A percentile compares a stretch with the other conserved stretches of the same genome.
Conservation (phyloP, 352 stramenopile species). For the Thalassiosira mediterranea region DNA sequence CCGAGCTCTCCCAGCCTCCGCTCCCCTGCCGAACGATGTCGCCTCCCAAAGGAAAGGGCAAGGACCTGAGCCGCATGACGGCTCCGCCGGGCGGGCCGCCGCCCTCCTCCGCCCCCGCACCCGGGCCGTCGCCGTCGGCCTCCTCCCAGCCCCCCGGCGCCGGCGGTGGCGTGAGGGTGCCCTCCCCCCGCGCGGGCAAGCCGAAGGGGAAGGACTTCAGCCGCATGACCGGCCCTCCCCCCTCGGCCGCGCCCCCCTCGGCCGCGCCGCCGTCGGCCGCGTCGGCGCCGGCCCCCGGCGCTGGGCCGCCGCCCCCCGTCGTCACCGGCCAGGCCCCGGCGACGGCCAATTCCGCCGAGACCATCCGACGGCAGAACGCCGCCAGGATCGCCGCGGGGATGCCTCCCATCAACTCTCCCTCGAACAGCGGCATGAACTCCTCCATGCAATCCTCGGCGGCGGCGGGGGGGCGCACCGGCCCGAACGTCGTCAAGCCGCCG, state of each 20-base stretch:
- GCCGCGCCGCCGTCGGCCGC: background rate
- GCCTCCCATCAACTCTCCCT: background rate
- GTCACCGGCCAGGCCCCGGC: background rate
- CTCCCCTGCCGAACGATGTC: slow-evolving; percentile 3
- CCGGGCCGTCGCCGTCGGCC: background rate
- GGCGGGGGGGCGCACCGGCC: too few relatives aligned
- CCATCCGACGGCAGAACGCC: slow-evolving; percentile 30
- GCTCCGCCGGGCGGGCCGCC: slow-evolving; percentile 4
- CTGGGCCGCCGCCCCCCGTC: background rate
- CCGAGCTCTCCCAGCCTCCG: background rate
- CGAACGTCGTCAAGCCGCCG: too few relatives aligned
- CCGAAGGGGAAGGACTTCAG: slow-evolving; percentile 60
- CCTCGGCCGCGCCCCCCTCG: background rate
- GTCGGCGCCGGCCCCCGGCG: background rate
- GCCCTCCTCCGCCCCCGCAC: background rate
- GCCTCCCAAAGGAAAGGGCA: slow-evolving; percentile 50
- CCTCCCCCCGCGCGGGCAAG: slow-evolving; percentile 16
- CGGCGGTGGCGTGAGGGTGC: background rate
- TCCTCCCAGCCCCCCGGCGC: background rate
- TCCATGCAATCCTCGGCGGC: too few relatives aligned
- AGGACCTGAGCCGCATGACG: slow-evolving; percentile 43
- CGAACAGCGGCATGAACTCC: too few relatives aligned
- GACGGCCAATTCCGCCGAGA: slow-evolving; percentile 2
- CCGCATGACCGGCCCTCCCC: slow-evolving; percentile 34
- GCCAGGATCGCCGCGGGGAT: slow-evolving; percentile 25